A percentile compares a stretch with the other conserved stretches of the same genome.
These are phyloP conservation scores for Salix brachista DNA, from an alignment of 345 rosid genomes.

Conservation along the genomic window DNA sequence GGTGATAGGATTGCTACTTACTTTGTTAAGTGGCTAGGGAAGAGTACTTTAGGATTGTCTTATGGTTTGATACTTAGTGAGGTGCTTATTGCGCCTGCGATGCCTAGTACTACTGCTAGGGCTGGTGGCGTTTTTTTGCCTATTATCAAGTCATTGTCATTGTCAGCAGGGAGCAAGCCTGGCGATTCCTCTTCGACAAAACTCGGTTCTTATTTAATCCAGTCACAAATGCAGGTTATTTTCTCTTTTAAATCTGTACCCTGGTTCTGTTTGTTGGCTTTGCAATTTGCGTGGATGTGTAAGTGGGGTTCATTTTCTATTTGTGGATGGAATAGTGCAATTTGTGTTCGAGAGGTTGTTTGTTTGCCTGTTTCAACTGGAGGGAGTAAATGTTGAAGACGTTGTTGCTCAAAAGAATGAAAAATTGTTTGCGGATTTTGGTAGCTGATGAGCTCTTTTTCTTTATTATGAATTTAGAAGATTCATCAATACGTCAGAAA, in stretches of 20 bases:
- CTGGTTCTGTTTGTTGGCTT: not conserved
- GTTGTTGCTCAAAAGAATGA: not conserved
- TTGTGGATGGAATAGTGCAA: not conserved
- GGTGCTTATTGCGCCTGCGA: constrained; percentile 88
- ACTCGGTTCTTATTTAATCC: constrained; percentile 75
- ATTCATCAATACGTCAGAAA: not conserved
- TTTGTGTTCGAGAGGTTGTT: not conserved
- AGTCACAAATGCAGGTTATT: constrained; percentile 82
- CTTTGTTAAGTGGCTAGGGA: constrained; percentile 90
- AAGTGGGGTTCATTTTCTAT: not conserved
- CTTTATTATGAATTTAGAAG: not conserved
- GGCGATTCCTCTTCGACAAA: constrained; percentile 67
- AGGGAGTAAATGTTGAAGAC: not conserved
- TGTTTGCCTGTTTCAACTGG: not conserved
- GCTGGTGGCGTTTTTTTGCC: constrained; percentile 97
- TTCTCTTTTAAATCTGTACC: not conserved
- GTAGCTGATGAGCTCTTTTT: not conserved
- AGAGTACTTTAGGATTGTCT: constrained; percentile 85
- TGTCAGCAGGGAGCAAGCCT: constrained; percentile 80
- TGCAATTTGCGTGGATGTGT: not conserved
- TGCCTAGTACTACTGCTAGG: constrained; percentile 96
- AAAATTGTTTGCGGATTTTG: not conserved
- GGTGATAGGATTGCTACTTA: constrained; percentile 94
- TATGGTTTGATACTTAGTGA: constrained; percentile 86
- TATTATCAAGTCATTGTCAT: constrained; percentile 69